These are phyloP conservation scores for Sphenostylis stenocarpa DNA, from an alignment of 306 rosid genomes.

Conservation along the genomic window DNA sequence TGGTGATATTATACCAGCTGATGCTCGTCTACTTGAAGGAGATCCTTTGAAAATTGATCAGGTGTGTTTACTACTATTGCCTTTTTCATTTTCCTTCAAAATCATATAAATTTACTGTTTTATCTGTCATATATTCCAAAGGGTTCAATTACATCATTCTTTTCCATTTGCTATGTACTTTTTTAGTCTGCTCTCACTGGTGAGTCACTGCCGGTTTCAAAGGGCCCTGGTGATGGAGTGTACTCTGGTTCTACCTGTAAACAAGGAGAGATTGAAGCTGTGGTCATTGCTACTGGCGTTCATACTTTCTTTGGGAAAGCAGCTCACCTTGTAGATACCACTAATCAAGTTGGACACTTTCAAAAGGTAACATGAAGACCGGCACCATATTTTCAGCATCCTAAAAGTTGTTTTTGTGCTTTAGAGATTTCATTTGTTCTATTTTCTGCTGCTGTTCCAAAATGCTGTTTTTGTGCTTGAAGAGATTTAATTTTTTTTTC, in stretches of 20 bases:
- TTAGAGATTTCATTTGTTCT: constrained; percentile 18
- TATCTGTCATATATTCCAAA: background rate
- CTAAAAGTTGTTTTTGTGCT: background rate
- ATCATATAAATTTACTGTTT: background rate
- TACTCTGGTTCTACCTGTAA: constrained; percentile 95
- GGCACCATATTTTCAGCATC: background rate
- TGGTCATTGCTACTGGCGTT: constrained; percentile 92
- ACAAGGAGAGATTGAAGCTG: constrained; percentile 93
- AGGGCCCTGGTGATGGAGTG: constrained; percentile 91
- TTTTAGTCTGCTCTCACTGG: constrained; percentile 91
- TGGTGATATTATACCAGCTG: constrained; percentile 85
- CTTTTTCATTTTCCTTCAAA: background rate
- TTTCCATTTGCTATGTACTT: constrained; percentile 26
- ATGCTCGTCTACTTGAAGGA: constrained; percentile 95
- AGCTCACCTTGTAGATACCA: constrained; percentile 90
- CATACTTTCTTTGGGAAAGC: constrained; percentile 94
- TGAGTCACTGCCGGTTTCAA: constrained; percentile 83
- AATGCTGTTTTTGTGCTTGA: background rate
- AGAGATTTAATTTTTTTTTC: constrained; percentile 8
- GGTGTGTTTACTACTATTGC: constrained; percentile 30
- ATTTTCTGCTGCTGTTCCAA: constrained; percentile 10
- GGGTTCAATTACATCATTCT: background rate
- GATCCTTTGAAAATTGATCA: constrained; percentile 95
- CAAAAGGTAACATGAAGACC: constrained; percentile 59
- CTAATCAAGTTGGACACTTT: constrained; percentile 96